Base-by-base conservation (phyloP, 2,329 filamentous ascomycete genomes). In the Chaetomiaceae sp. region DNA sequence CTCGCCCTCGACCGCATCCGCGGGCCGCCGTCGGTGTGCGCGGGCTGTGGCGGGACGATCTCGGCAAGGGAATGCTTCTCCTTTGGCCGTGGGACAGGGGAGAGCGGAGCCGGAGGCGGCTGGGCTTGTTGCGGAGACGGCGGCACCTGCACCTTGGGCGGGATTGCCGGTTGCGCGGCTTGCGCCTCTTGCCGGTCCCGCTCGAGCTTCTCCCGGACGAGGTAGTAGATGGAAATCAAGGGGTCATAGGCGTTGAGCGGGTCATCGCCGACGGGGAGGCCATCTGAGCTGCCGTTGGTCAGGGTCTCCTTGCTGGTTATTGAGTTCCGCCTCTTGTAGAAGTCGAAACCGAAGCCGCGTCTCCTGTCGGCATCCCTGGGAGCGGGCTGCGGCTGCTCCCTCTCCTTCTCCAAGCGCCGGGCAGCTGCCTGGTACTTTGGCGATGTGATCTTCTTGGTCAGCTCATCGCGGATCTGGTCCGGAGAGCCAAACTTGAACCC, bases 401-500 rank as follows among this genome's bases (percentile, higher is more conserved):
- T 85, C 72, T 84, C 89, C 65, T 80, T 83, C 63, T 83, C 83
- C 34, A 83, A 81, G 12, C 85, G 72, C 51, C 84, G 82, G n/a
- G 95, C 78, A 6, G 90, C 91, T 54, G 85, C 83, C 64, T 95
- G 90, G 63, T 99, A 99, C 37, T 97, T 92, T 6, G 95, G 91
- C 0, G 91, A 96, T 64, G 95, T 88, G 56, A 99, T 81, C n/a
- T 91, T 82, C 59, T 87, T 88, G 9, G 84, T 88, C 39, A 99
- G 79, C 66, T 96, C 89, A 3, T 82, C 75, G 53, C 82, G 85
- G 66, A 99, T 96, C 53, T 83, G 82, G 49, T 96, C 91, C 1
- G 90, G 81, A 0, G 89, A 81, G 1, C 94, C 94, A 73, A 97
- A 99, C 69, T 97, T 95, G 69, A 99, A 99, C 2, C 94, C 94